Base-by-base conservation (phyloP, 176 grass and related monocot species). In the Luzula sylvatica region DNA sequence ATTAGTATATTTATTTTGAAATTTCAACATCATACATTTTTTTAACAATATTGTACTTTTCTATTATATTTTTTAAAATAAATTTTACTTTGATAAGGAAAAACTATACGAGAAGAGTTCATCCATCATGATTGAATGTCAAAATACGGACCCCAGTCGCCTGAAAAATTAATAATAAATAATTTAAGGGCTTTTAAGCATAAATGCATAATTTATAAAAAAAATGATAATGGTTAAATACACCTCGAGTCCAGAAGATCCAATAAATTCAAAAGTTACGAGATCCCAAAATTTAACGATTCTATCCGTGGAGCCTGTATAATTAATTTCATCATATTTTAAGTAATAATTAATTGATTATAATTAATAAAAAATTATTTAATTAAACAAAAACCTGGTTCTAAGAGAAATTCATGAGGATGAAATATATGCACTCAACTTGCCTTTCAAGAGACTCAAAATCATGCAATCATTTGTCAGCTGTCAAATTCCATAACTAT, bases 271-370 rank as follows among this genome's bases (percentile, higher is more conserved):
- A 73, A 96, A 96, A 8, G 90, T 86, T 73, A 85, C 90, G 66
- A 96, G 62, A 82, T 96, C 90, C 90, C 90, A 96, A 35, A 89
- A 96, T 67, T 96, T 96, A 49, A 96, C 80, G 49, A 83, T 96
- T 82, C 61, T 88, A 70, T 96, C 90, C 55, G 80, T 70, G 59
- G 90, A 96, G 70, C 90, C 84, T 89, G 80, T 66, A 35, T 69
- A 48, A 63, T 17, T 15, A 42, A 56, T 73, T 1, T 9, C 42
- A 66, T 20, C 42, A 67, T 39, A 69, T 55, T 27, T 65, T 52
- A 61, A 1, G 25, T 39, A 73, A 23, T 58, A 50, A 39, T 71
- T 20, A n/a, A n/a, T n/a, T 69, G 26, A 35, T 46, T 56, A 48
- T 11, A 72, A 15, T 8, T 14, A 65, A 46, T 52, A 24, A 27